Evolutionary conservation across 352 stramenopile species (phyloP), one percentile per base, ranked within the genome.

Genomic region (Blastocystis sp.): DNA sequence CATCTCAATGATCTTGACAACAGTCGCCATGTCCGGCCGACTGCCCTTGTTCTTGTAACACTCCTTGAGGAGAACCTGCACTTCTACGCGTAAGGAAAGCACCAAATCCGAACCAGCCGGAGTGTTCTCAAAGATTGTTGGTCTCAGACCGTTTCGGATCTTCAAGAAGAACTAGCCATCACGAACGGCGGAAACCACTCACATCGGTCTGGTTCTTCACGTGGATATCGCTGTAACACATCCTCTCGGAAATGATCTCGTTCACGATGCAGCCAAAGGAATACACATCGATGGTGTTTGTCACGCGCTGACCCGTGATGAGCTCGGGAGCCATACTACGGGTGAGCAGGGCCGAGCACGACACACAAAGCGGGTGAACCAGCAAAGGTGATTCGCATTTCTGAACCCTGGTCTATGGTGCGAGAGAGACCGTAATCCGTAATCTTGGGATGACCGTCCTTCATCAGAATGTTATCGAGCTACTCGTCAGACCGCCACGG

Each of bases 251-350:
- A 21, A 67, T 50, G 12, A 85, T 63, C 51, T 85, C 74, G n/a
- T 69, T 85, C 13, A 85, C 55, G 37, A 85, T 85, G 37, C 74
- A 85, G 4, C 74, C 74, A 67, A 85, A 85, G 16, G 41, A 67
- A 45, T 85, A 85, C 16, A 85, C 74, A 67, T 85, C 74, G 21
- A 63, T 2, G 0, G 41, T 35, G 26, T 85, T 70, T 0, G 74
- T 67, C 37, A 39, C 51, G 51, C 31, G 12, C 60, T 85, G 9
- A 0, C 66, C 19, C 10, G 50, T 60, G 26, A 85, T 51, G 16
- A 85, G n/a, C 33, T 85, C 74, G 13, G 74, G 74, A 19, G 74
- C 74, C 31, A 85, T 85, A 12, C 74, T 85, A 69, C 51, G 3
- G 0, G 1, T 69, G 21, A 37, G 0, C 16, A 33, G 21, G 2